phyloP scores from a whole-genome alignment of 495 filamentous ascomycete genomes.

The Penicillium flavigenum region DNA sequence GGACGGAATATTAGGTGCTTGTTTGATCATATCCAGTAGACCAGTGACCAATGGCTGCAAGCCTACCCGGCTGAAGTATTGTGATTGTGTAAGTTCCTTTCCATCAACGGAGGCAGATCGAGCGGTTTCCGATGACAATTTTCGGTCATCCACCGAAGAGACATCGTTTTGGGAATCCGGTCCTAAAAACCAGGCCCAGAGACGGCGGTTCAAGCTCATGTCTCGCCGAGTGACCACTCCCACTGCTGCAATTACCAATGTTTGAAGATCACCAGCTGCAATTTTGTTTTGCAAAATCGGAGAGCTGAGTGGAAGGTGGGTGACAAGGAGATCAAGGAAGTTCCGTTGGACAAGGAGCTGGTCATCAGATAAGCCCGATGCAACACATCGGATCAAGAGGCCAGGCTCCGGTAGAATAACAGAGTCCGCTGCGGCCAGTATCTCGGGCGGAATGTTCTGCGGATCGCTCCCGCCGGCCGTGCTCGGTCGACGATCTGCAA shows the following conservation, averaged over 20 bases:
- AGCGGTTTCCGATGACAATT: constrained; percentile 46
- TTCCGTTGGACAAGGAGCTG: constrained; percentile 90
- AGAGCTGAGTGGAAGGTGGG: constrained; percentile 86
- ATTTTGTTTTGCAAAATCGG: constrained; percentile 73
- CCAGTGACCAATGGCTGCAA: constrained; percentile 68
- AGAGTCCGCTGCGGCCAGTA: constrained; percentile 57
- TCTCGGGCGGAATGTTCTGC: constrained; percentile 26
- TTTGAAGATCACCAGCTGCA: constrained; percentile 70
- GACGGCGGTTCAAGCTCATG: constrained; percentile 90
- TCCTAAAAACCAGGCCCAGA: constrained; percentile 97
- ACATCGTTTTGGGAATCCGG: constrained; percentile 63
- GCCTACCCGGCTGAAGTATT: constrained; percentile 81
- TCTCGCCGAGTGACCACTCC: constrained; percentile 85
- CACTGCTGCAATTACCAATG: constrained; percentile 75
- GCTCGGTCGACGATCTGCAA: constrained; percentile 37
- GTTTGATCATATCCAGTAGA: constrained; percentile 73
- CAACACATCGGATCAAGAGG: constrained; percentile 84
- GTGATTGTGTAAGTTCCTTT: constrained; percentile 48
- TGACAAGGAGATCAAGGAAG: constrained; percentile 89
- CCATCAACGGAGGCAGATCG: constrained; percentile 41
- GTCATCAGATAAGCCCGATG: constrained; percentile 82
- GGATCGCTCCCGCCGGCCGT: constrained; percentile 25
- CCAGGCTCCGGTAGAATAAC: constrained; percentile 93
- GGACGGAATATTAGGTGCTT: constrained; percentile 50
- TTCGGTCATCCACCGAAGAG: constrained; percentile 47